Evolutionary conservation across 2,329 filamentous ascomycete genomes (phyloP), one percentile per base, ranked within the genome.

Genomic region (Arachnopeziza araneosa): DNA sequence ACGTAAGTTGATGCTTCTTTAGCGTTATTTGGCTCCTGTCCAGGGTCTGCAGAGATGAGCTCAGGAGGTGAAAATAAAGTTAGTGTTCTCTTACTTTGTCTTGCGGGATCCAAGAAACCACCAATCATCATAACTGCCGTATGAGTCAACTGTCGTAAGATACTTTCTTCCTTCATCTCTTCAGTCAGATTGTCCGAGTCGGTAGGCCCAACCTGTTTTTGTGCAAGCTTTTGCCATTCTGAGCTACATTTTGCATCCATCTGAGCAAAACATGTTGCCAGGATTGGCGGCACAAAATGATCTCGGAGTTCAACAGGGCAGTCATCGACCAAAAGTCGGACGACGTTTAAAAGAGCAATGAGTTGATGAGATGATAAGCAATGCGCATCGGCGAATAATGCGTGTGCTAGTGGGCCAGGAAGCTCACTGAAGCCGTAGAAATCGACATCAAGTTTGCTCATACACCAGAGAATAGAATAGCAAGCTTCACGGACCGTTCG

Each of bases 161-260:
- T 96, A 70, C 93, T 98, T 74, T 99, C 95, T 7, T 91, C 88
- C 75, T 97, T 96, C 95, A 99, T 99, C 76, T 99, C 95, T 67
- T 97, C 92, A 1, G 90, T 90, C 57, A 99, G 77, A 61, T 90
- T 90, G 58, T 93, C 91, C 22, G 87, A 87, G 2, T 87, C 87
- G 1, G 87, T 82, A 50, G 83, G 82, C 14, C 85, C 77, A 22
- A 77, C 78, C 66, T 89, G 82, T 64, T 84, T 78, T 64, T 82
- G 77, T 70, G 87, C 84, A 60, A 97, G 85, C 65, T 85, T 84
- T 63, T 88, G 84, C 95, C 95, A 99, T 72, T 98, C 93, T 0
- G 83, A 80, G 36, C 85, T 89, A 64, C 98, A 90, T 76, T 98
- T 98, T 50, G 81, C 79, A 71, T 98, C 91, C 74, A 97, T 88